Evolutionary conservation across 2,329 filamentous ascomycete genomes (phyloP), one percentile per base, ranked within the genome.

Genomic region (Mycocentrospora acerina): DNA sequence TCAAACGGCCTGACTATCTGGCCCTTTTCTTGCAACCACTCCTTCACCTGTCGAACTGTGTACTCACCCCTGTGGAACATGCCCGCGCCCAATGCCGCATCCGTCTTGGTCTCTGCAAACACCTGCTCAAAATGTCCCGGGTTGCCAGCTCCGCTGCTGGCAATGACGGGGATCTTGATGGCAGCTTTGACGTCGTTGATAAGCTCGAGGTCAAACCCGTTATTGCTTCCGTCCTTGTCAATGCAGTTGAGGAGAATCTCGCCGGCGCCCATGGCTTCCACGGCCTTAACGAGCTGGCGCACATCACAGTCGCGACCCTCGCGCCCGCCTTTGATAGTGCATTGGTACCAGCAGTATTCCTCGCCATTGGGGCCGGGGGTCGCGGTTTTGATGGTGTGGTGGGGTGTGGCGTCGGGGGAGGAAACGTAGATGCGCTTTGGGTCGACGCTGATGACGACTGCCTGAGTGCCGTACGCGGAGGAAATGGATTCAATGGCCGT

Each of bases 31-130:
- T 76, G 75, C 42, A 98, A 68, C 60, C 87, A 80, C 42, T 94
- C 85, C 71, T 98, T 98, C 32, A 98, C 93, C 60, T 97, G 84
- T 66, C 83, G 84, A 12, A 98, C 91, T 0, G 90, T 95, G 69
- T 91, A 98, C 72, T 98, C 91, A 25, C 86, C 88, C 32, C 93
- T 77, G 72, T 98, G 93, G 70, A 98, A 98, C 85, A 98, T 98
- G 36, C 93, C 93, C 7, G 93, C 93, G 3, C 93, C 93, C 44
- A 98, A 72, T 18, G 93, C 93, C 33, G 93, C 93, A 74, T 98
- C 93, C 3, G 91, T 91, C 12, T 77, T 76, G 7, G 93, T 97
- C 71, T 86, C 75, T 40, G 80, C 74, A 68, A 98, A 98, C 2
- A 97, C 93, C 63, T 97, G 87, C 35, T 82, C 78, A 63, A 98